These are phyloP conservation scores for Anisodus acutangulus DNA, from an alignment of 257 asterid genomes.

Conservation along the genomic window DNA sequence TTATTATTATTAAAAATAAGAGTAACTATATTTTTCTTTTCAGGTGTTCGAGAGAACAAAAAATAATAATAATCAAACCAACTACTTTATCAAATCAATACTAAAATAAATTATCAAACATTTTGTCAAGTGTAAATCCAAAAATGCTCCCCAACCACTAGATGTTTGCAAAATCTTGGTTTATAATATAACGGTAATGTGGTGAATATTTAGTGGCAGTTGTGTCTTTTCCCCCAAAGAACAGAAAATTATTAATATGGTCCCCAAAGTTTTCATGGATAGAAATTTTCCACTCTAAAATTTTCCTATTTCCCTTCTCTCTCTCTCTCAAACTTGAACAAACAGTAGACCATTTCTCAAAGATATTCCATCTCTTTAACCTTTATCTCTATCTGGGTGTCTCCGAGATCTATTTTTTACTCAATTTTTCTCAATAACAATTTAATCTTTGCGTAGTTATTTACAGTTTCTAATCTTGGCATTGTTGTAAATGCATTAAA, in stretches of 20 bases:
- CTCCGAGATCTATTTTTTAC: conserved; percentile 25
- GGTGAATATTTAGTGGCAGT: background rate
- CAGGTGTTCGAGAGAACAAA: background rate
- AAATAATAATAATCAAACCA: background rate
- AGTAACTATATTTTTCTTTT: background rate
- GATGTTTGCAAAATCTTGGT: background rate
- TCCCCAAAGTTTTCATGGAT: conserved; percentile 27
- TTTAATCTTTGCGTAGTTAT: conserved; percentile 11
- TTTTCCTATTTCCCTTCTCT: conserved; percentile 8
- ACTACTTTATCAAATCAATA: background rate
- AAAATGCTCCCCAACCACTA: conserved; percentile 16
- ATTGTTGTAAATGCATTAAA: conserved; percentile 39
- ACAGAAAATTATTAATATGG: conserved; percentile 6
- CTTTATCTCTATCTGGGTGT: conserved; percentile 34
- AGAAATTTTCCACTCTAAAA: conserved; percentile 18
- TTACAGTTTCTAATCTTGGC: conserved; percentile 35
- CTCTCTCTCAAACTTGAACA: conserved; percentile 18
- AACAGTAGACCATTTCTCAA: conserved; percentile 34
- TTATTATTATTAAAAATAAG: background rate
- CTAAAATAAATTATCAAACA: background rate
- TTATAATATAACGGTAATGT: conserved; percentile 11
- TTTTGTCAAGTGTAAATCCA: conserved; percentile 11
- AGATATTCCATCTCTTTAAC: background rate
- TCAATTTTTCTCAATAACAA: background rate
- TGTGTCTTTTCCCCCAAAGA: conserved; percentile 17